Evolutionary conservation across 2,329 filamentous ascomycete species (phyloP).

Genomic region (Neofusicoccum cordaticola): DNA sequence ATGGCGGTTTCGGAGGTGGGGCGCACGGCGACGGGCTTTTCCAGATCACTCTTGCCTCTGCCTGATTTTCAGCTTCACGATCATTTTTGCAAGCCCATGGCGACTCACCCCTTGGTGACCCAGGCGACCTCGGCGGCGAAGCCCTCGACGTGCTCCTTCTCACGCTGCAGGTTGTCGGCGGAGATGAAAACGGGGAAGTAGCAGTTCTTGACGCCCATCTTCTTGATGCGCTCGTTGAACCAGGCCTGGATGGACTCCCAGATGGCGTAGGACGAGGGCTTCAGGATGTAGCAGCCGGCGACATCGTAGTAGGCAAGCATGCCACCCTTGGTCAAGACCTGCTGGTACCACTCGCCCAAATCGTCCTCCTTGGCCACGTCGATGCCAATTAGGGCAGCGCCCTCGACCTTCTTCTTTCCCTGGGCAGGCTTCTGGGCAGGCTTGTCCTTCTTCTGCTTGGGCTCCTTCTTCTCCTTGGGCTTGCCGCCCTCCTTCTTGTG

Average conservation of each 20-base stretch:
- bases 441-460: conserved; percentile 18
- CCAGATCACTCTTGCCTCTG: conserved; percentile 87
- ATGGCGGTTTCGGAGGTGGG: conserved; percentile 76
- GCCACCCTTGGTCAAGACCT: conserved; percentile 93
- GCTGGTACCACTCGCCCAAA: conserved; percentile 94
- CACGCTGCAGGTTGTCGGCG: conserved; percentile 76
- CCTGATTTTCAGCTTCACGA: conserved; percentile 13
- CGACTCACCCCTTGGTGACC: conserved; percentile 57
- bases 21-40: conserved; percentile 71
- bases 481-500: conserved; percentile 17
- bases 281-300: conserved; percentile 88
- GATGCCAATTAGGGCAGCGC: conserved; percentile 75
- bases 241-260: conserved; percentile 64
- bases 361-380: conserved; percentile 81
- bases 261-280: conserved; percentile 64
- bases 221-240: conserved; percentile 71
- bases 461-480: conserved; percentile 20
- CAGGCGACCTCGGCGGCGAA: conserved; percentile 91
- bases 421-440: conserved; percentile 27
- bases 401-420: conserved; percentile 53
- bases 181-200: conserved; percentile 97
- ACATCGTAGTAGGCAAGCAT: conserved; percentile 99
- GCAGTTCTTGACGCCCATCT: conserved; percentile 88
- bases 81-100: background rate
- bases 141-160: conserved; percentile 96